Conservation (phyloP, 2,329 filamentous ascomycete species). For the Coniella vitis region DNA sequence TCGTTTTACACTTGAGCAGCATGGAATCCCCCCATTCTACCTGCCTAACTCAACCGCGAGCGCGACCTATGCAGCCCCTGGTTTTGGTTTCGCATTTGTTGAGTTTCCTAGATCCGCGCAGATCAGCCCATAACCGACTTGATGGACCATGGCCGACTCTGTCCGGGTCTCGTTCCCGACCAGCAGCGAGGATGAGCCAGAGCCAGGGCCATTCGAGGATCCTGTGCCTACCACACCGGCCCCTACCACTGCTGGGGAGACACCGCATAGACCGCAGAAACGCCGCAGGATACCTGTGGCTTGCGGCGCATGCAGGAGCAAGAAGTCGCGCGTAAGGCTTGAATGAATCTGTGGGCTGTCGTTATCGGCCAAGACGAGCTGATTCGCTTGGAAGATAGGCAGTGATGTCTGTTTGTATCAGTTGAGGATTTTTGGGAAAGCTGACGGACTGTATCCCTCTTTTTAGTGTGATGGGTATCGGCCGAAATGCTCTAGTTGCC, state of each 20-base stretch:
- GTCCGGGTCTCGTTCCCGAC: slow-evolving; percentile 13
- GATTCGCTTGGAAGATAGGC: neutral
- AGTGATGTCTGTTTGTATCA: neutral
- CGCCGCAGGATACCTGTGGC: slow-evolving; percentile 14
- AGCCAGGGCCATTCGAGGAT: slow-evolving; percentile 2
- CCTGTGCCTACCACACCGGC: neutral
- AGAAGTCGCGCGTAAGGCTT: slow-evolving; percentile 14
- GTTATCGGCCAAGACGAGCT: neutral
- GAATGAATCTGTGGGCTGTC: neutral
- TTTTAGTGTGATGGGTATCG: slow-evolving; percentile 15
- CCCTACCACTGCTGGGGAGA: neutral
- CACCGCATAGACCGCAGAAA: slow-evolving; percentile 10
- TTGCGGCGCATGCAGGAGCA: slow-evolving; percentile 14
- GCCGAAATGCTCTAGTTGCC: slow-evolving; percentile 14
- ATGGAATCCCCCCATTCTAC: neutral
- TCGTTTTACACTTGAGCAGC: slow-evolving; percentile 2
- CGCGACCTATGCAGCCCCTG: neutral
- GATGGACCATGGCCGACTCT: slow-evolving; percentile 7
- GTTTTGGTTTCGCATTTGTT: too few relatives aligned
- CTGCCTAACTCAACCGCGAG: slow-evolving; percentile 5
- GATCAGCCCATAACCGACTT: neutral
- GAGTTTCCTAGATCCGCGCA: slow-evolving; percentile 7
- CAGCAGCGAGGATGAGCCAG: slow-evolving; percentile 5
- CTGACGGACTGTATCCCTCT: neutral
- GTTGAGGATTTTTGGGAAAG: neutral